These are phyloP conservation scores for Cordia subcordata DNA, from an alignment of 257 asterid genomes.

Conservation along the genomic window DNA sequence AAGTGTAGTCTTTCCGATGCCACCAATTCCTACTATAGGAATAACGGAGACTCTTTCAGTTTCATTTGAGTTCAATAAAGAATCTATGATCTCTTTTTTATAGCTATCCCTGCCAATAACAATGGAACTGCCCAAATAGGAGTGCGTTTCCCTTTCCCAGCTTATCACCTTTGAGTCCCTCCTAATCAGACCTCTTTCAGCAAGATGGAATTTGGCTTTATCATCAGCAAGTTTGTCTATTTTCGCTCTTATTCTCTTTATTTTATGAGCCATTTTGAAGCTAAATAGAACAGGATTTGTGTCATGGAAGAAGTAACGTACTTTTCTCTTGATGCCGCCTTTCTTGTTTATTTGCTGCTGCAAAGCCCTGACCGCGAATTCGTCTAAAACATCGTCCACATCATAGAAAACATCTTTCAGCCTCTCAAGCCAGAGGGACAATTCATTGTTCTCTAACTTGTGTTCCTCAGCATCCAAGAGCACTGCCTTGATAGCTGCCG, in stretches of 20 bases:
- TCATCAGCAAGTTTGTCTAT: constrained; percentile 14
- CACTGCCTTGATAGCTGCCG: no score
- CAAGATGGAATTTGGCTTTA: not conserved
- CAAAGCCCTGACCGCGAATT: not conserved
- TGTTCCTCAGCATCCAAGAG: no score
- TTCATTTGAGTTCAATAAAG: not conserved
- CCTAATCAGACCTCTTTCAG: not conserved
- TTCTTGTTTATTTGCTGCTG: not conserved
- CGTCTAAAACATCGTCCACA: not conserved
- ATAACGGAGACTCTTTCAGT: constrained; percentile 14
- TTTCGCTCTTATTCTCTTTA: constrained; percentile 5
- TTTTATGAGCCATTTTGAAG: not conserved
- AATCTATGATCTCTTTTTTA: constrained; percentile 14
- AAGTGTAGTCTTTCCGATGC: constrained; percentile 35
- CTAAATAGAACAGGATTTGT: constrained; percentile 4
- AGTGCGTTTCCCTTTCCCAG: constrained; percentile 3
- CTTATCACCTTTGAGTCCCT: not conserved
- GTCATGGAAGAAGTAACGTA: not conserved
- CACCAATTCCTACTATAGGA: constrained; percentile 33
- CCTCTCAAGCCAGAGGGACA: not conserved
- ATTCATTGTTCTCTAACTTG: no score
- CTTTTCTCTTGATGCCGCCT: not conserved
- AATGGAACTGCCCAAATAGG: constrained; percentile 7
- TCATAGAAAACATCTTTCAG: not conserved
- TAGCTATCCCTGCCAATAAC: constrained; percentile 18